phyloP scores from a whole-genome alignment of 768 basidiomycete species.

The Mrakia gelida region DNA sequence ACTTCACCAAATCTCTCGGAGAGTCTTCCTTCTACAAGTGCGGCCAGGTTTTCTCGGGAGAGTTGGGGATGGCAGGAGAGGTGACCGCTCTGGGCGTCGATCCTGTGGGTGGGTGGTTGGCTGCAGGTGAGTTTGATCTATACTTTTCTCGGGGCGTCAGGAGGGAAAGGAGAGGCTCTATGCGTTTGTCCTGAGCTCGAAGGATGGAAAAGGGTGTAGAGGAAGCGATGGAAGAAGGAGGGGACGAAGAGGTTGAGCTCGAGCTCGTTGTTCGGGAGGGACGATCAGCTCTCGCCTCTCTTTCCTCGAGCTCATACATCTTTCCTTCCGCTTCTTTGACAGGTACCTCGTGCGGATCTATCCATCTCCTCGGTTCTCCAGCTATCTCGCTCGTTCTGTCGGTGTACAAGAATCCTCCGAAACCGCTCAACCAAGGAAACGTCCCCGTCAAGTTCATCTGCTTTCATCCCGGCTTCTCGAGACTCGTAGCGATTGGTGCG shows the following conservation, averaged over 20 bases:
- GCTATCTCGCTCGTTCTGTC: constrained; percentile 51
- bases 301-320: neutral
- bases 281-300: neutral
- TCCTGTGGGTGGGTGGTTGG: constrained; percentile 45
- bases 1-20: neutral
- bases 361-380: constrained; percentile 65
- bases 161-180: no score
- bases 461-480: constrained; percentile 56
- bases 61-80: constrained; percentile 41
- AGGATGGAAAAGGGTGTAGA: neutral
- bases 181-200: no score
- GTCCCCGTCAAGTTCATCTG: constrained; percentile 57
- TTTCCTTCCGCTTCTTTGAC: neutral
- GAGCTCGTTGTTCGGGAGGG: neutral
- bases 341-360: constrained; percentile 48
- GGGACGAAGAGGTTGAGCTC: neutral
- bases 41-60: neutral
- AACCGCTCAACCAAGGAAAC: constrained; percentile 47
- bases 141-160: no score
- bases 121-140: constrained; percentile 40
- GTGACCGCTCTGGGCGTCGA: constrained; percentile 45
- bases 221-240: no score
- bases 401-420: constrained; percentile 49
- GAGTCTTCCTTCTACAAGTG: neutral
- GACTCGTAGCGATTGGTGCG: constrained; percentile 62